Evolutionary conservation across 2,329 filamentous ascomycete genomes (phyloP), one percentile per base, ranked within the genome.

Genomic region (Davidsoniella eucalypti): DNA sequence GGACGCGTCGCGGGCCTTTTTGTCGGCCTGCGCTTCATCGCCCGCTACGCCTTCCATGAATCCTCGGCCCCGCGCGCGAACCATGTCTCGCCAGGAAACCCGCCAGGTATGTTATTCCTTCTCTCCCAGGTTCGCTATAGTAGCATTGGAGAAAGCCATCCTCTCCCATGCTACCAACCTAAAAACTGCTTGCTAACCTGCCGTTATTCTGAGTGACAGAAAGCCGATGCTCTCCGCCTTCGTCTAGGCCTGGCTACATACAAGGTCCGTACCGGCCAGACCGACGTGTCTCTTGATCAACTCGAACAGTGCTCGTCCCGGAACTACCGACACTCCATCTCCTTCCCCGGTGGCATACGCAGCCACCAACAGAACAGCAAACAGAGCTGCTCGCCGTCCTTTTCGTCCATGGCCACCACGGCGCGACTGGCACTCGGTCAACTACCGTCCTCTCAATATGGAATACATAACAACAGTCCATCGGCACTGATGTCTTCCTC

Each of bases 201-300:
- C 51, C 17, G 33, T 26, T 16, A 45, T 42, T 14, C 23, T 36
- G 26, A 18, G 4, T 33, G 51, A 49, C 61, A 83, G 72, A 73
- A 75, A 64, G 80, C 78, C 17, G 75, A 82, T 59, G 74, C 78
- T 45, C 68, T 87, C 42, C 73, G 73, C 47, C 70, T 85, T 8
- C 74, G 82, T n/a, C 73, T 88, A 14, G 71, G 75, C 25, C 72
- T 87, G 17, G 84, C 82, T 12, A 75, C 74, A 59, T 87, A 87
- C 69, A 87, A 87, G 64, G 69, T 88, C 56, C 73, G 72, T 52
- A 87, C 83, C 2, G 78, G 82, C 53, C 84, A 88, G 63, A 73
- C 78, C 49, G 67, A 74, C 52, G 70, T 84, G 25, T 79, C 82
- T 1, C 71, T 85, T 54, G 69, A 78, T 50, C 65, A 75, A 43